These are phyloP conservation scores for Niveomyces coronatus DNA, from an alignment of 2,329 filamentous ascomycete genomes.

Conservation along the genomic window DNA sequence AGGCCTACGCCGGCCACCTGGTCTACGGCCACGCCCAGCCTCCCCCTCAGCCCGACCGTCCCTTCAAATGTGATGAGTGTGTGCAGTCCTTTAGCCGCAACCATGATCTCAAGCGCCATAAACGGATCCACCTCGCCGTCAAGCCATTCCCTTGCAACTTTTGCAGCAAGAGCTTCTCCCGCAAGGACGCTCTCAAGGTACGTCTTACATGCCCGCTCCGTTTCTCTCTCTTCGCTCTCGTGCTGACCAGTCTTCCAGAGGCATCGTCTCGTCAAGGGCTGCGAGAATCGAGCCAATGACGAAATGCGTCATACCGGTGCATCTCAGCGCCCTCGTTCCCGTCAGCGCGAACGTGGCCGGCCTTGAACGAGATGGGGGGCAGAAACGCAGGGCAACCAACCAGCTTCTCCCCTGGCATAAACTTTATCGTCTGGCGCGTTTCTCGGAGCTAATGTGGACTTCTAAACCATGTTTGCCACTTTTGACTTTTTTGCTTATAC, in stretches of 20 bases:
- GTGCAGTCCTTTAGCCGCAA: conserved; percentile 92
- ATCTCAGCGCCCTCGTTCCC: too few relatives aligned
- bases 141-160: conserved; percentile 89
- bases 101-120: conserved; percentile 92
- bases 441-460: too few relatives aligned
- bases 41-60: conserved; percentile 56
- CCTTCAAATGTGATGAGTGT: conserved; percentile 91
- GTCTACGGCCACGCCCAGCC: conserved; percentile 51
- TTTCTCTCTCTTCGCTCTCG: too few relatives aligned
- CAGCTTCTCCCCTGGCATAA: too few relatives aligned
- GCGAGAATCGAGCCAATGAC: conserved; percentile 33
- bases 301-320: too few relatives aligned
- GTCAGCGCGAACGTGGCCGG: too few relatives aligned
- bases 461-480: too few relatives aligned
- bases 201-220: too few relatives aligned
- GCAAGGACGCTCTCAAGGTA: conserved; percentile 96
- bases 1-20: conserved; percentile 48
- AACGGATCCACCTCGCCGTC: conserved; percentile 85
- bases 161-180: conserved; percentile 93
- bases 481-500: background rate
- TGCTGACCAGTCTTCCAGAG: conserved; percentile 37
- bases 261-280: conserved; percentile 55
- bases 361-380: too few relatives aligned
- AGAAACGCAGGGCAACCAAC: too few relatives aligned
- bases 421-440: too few relatives aligned